phyloP scores from a whole-genome alignment of 2,329 filamentous ascomycete genomes.

The Fusarium papillatum region DNA sequence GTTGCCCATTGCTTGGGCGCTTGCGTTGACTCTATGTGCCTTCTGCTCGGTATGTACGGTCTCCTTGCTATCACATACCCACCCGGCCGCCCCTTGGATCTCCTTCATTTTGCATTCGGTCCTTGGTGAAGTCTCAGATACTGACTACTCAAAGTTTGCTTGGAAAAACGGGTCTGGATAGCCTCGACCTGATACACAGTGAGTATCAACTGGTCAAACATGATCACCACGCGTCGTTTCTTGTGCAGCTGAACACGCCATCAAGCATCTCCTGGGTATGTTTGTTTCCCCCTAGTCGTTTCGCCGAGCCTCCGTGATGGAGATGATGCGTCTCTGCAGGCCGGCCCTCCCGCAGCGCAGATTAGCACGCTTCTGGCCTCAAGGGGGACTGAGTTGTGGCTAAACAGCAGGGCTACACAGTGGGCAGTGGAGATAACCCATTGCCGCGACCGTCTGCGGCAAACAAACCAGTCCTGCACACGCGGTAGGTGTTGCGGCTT shows the following conservation, averaged over 20 bases:
- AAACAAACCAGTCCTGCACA: constrained; percentile 22
- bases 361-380: constrained; percentile 24
- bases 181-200: constrained; percentile 26
- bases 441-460: constrained; percentile 15
- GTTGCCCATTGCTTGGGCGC: constrained; percentile 8
- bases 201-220: constrained; percentile 9
- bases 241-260: constrained; percentile 2
- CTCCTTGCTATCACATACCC: constrained; percentile 28
- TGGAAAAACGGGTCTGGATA: constrained; percentile 14
- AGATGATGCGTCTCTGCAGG: constrained; percentile 12
- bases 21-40: constrained; percentile 12
- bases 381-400: constrained; percentile 17
- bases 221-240: neutral
- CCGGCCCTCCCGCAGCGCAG: constrained; percentile 22
- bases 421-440: constrained; percentile 3
- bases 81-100: constrained; percentile 29
- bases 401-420: constrained; percentile 8
- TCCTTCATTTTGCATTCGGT: constrained; percentile 24
- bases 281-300: constrained; percentile 15
- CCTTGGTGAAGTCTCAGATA: constrained; percentile 6
- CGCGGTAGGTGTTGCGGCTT: constrained; percentile 18
- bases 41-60: constrained; percentile 12
- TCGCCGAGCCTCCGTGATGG: constrained; percentile 20
- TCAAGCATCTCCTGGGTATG: neutral
- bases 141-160: neutral